phyloP scores from a whole-genome alignment of 768 basidiomycete species.

The Neoboletus subvelutipes region DNA sequence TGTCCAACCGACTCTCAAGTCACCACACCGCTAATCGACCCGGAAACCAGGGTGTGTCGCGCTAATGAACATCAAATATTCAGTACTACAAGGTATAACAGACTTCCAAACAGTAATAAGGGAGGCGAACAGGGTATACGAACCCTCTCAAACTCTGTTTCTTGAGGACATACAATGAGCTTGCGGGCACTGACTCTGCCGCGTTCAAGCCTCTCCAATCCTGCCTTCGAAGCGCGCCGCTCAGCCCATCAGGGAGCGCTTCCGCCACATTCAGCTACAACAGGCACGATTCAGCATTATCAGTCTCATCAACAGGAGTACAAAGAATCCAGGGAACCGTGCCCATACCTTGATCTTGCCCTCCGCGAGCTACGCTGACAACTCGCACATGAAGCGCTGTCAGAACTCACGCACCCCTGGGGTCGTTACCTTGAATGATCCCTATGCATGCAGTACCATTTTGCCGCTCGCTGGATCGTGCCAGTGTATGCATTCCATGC shows the following conservation, averaged over 20 bases:
- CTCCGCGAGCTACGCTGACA: constrained; percentile 9
- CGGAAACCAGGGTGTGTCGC: neutral
- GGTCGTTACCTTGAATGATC: constrained; percentile 1
- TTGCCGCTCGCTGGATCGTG: constrained; percentile 2
- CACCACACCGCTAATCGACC: neutral
- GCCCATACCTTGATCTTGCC: constrained; percentile 12
- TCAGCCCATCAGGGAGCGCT: neutral
- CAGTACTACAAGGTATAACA: neutral
- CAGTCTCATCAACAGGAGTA: neutral
- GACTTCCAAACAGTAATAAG: neutral
- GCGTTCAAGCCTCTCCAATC: constrained; percentile 1
- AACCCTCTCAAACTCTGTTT: neutral
- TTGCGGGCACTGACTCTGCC: constrained; percentile 1
- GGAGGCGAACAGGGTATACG: neutral
- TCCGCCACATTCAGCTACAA: constrained; percentile 6
- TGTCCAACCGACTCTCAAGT: too few relatives aligned
- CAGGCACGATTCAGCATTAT: neutral
- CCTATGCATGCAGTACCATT: neutral
- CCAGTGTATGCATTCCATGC: neutral
- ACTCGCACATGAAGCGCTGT: constrained; percentile 4
- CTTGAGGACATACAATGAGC: constrained; percentile 2
- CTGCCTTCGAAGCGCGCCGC: neutral
- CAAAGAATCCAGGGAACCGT: neutral
- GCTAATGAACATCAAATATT: neutral
- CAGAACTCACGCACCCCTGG: constrained; percentile 9